Conservation (phyloP, 1,284 basidiomycete species). For the Cryptococcus floricola region DNA sequence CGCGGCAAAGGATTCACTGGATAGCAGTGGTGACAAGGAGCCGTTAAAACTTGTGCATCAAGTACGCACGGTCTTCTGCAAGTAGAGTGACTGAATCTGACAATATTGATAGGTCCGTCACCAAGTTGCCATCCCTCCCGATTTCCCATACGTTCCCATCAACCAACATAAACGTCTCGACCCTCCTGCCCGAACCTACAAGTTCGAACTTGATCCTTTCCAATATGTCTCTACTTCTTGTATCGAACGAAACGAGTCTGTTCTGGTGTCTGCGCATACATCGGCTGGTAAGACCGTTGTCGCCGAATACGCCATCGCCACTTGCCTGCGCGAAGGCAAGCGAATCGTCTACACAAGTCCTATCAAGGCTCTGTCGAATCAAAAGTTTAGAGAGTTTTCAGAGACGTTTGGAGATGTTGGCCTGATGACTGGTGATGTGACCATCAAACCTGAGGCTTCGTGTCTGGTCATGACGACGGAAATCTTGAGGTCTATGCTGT, state of each 20-base stretch:
- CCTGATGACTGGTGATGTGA: conserved; percentile 99
- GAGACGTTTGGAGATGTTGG: conserved; percentile 97
- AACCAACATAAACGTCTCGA: conserved; percentile 85
- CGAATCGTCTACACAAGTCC: conserved; percentile 98
- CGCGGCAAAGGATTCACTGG: conserved; percentile 66
- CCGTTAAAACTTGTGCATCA: conserved; percentile 50
- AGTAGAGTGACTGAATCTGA: background rate
- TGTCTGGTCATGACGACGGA: conserved; percentile 99
- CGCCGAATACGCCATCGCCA: conserved; percentile 98
- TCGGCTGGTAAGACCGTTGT: conserved; percentile 98
- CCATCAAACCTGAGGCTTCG: conserved; percentile 93
- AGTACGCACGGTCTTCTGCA: conserved; percentile 7
- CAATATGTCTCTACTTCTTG: conserved; percentile 91
- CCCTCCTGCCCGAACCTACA: conserved; percentile 88
- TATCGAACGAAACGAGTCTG: conserved; percentile 95
- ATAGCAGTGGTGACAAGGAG: conserved; percentile 59
- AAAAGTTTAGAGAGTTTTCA: conserved; percentile 97
- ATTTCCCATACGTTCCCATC: conserved; percentile 87
- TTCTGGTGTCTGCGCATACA: conserved; percentile 97
- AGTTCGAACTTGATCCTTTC: conserved; percentile 96
- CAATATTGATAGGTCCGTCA: conserved; percentile 53
- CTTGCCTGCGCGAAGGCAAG: conserved; percentile 79
- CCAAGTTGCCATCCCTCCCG: conserved; percentile 91
- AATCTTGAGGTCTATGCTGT: conserved; percentile 99
- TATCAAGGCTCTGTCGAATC: conserved; percentile 98